Evolutionary conservation across 2,329 filamentous ascomycete species (phyloP).

Genomic region (Chalaropsis thielavioides): DNA sequence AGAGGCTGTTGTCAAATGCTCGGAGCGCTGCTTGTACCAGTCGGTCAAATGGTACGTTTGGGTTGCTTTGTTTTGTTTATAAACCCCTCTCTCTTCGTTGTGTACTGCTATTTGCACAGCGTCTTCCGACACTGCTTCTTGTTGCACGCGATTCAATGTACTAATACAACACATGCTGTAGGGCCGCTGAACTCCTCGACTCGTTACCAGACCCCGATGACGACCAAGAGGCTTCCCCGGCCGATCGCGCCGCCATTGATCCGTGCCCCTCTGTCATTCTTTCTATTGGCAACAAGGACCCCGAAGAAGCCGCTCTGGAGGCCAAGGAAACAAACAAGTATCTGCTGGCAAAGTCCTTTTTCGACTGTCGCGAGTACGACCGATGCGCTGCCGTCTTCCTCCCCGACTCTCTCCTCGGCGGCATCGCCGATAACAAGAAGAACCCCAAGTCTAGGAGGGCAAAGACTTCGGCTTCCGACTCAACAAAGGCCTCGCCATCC

Average conservation of each 20-base stretch:
- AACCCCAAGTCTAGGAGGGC: constrained; percentile 24
- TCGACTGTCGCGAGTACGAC: constrained; percentile 90
- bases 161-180: constrained; percentile 26
- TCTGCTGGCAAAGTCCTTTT: constrained; percentile 81
- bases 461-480: not conserved
- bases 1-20: constrained; percentile 77
- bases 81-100: not conserved
- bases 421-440: constrained; percentile 40
- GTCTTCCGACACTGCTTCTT: constrained; percentile 13
- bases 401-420: constrained; percentile 61
- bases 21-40: constrained; percentile 87
- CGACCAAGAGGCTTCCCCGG: constrained; percentile 33
- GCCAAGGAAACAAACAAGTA: constrained; percentile 68
- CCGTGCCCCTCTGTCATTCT: constrained; percentile 30
- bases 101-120: constrained; percentile 12
- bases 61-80: not conserved
- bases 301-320: constrained; percentile 61
- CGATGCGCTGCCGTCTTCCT: constrained; percentile 82
- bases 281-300: constrained; percentile 44
- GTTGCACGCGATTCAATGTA: not conserved
- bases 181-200: constrained; percentile 87
- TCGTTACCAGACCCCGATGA: constrained; percentile 53
- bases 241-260: constrained; percentile 26
- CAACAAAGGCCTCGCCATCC: constrained; percentile 20
- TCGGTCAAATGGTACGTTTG: constrained; percentile 74